Conservation (phyloP, 306 rosid species). For the Delonix regia region DNA sequence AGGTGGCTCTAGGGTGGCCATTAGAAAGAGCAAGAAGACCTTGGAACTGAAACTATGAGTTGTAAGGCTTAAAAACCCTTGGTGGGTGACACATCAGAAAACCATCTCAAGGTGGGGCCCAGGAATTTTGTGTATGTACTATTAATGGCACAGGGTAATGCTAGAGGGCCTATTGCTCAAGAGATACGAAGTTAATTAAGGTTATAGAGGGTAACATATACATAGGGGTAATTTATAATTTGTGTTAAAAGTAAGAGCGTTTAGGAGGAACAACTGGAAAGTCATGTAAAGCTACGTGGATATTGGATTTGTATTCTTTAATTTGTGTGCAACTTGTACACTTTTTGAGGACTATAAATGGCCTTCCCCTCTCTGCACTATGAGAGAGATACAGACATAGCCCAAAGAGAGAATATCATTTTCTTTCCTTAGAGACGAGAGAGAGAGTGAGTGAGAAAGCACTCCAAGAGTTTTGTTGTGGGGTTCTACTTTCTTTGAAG, state of each 20-base stretch:
- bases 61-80: constrained; percentile 73
- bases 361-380: constrained; percentile 10
- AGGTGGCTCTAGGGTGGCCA: not conserved
- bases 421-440: not conserved
- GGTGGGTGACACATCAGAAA: constrained; percentile 94
- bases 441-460: constrained; percentile 8
- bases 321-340: constrained; percentile 35
- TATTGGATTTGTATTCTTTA: no score
- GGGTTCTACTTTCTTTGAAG: constrained; percentile 19
- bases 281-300: no score
- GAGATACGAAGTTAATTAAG: constrained; percentile 34
- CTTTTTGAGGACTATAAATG: constrained; percentile 51
- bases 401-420: constrained; percentile 28
- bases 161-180: not conserved
- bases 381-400: constrained; percentile 16
- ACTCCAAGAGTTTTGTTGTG: constrained; percentile 20
- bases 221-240: constrained; percentile 43
- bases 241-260: constrained; percentile 35
- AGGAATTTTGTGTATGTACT: constrained; percentile 40
- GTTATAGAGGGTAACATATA: constrained; percentile 38
- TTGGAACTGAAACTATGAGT: constrained; percentile 52
- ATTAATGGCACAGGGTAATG: constrained; percentile 28
- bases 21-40: constrained; percentile 37
- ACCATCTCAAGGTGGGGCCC: constrained; percentile 47
- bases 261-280: constrained; percentile 29